These are phyloP conservation scores for Saccharomyces hybrid DNA, from an alignment of 1,139 yeast species.

Conservation along the genomic window DNA sequence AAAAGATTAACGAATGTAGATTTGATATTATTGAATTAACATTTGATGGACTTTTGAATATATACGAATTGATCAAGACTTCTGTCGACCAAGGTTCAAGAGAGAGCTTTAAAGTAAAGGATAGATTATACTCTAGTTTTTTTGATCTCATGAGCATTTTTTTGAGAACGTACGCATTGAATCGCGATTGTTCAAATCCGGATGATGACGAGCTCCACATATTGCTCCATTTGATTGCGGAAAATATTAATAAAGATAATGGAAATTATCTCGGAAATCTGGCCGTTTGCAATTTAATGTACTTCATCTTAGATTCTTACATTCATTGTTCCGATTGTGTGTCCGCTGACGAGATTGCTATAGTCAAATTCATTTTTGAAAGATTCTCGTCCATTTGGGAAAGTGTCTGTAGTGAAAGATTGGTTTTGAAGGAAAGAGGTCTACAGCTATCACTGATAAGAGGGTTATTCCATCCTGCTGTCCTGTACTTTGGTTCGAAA, in stretches of 20 bases:
- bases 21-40: slow-evolving; percentile 4
- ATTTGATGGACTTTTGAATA: slow-evolving; percentile 8
- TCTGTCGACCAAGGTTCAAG: neutral
- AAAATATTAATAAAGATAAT: slow-evolving; percentile 19
- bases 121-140: slow-evolving; percentile 16
- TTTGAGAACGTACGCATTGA: slow-evolving; percentile 8
- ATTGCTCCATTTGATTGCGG: slow-evolving; percentile 11
- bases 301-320: slow-evolving; percentile 20
- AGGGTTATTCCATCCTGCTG: slow-evolving; percentile 35
- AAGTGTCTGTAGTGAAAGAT: slow-evolving; percentile 49
- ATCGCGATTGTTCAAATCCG: neutral
- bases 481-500: slow-evolving; percentile 31
- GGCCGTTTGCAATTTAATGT: slow-evolving; percentile 21
- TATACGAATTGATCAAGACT: neutral
- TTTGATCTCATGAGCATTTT: slow-evolving; percentile 12
- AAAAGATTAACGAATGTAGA: slow-evolving; percentile 14
- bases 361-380: slow-evolving; percentile 26
- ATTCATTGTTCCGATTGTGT: slow-evolving; percentile 1
- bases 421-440: slow-evolving; percentile 57
- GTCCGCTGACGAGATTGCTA: slow-evolving; percentile 3
- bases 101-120: slow-evolving; percentile 18
- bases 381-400: slow-evolving; percentile 48
- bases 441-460: slow-evolving; percentile 53
- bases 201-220: slow-evolving; percentile 7
- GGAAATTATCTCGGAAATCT: slow-evolving; percentile 23